phyloP scores from a whole-genome alignment of 2,329 filamentous ascomycete genomes.

The Colletotrichum godetiae region DNA sequence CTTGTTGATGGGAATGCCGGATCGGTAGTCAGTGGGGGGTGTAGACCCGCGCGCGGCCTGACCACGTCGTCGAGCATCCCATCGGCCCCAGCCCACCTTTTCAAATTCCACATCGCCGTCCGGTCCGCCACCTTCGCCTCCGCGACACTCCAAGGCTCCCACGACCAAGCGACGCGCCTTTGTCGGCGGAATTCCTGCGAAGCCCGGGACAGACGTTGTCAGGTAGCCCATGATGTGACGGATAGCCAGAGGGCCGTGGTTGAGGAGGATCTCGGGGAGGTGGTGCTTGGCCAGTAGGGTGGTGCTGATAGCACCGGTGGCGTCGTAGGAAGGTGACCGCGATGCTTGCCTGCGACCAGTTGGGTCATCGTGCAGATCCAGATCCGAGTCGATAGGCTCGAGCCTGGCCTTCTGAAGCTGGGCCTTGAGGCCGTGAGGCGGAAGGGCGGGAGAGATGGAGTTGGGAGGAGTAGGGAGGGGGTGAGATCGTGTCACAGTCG shows the following conservation, averaged over 20 bases:
- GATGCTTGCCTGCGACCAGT: constrained; percentile 43
- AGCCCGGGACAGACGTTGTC: constrained; percentile 92
- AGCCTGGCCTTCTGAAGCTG: constrained; percentile 70
- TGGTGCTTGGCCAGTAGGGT: constrained; percentile 88
- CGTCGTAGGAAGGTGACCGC: constrained; percentile 70
- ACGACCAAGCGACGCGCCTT: constrained; percentile 94
- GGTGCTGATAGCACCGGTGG: constrained; percentile 85
- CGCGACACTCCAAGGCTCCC: constrained; percentile 87
- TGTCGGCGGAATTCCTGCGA: constrained; percentile 86
- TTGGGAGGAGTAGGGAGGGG: constrained; percentile 91
- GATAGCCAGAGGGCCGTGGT: constrained; percentile 91
- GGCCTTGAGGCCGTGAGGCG: constrained; percentile 82
- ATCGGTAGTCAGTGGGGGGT: constrained; percentile 56
- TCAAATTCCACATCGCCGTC: constrained; percentile 85
- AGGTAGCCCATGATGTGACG: constrained; percentile 95
- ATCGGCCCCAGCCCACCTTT: constrained; percentile 97
- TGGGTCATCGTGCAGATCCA: constrained; percentile 75
- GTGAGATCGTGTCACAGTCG: constrained; percentile 66
- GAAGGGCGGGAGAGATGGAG: constrained; percentile 90
- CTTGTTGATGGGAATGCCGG: constrained; percentile 68
- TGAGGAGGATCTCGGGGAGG: constrained; percentile 88
- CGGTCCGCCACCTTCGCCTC: constrained; percentile 68
- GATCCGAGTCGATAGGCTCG: constrained; percentile 83
- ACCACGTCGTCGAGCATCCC: constrained; percentile 84
- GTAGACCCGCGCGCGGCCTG: constrained; percentile 61